Percentiles rank a stretch among this genome's conserved stretches.
These are phyloP conservation scores for Hypoxylon crocopeplum DNA, from an alignment of 495 filamentous ascomycete genomes.

Conservation along the genomic window DNA sequence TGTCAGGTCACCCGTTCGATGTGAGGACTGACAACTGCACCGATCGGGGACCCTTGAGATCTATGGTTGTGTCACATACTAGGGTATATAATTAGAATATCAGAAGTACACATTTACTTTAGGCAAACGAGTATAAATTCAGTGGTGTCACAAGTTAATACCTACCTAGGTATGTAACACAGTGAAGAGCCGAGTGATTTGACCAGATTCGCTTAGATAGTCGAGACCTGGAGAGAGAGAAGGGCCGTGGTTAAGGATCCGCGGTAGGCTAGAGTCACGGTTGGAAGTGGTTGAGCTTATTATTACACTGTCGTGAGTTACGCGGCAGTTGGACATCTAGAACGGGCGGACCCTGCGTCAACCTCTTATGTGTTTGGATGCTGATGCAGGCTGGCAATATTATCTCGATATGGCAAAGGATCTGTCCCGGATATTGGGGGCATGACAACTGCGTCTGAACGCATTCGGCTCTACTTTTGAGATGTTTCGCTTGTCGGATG, in stretches of 20 bases:
- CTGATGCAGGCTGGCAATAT: neutral
- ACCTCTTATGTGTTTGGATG: neutral
- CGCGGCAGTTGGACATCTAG: constrained; percentile 21
- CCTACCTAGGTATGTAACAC: constrained; percentile 11
- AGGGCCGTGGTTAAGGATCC: constrained; percentile 22
- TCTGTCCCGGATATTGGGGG: neutral
- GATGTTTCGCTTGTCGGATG: constrained; percentile 9
- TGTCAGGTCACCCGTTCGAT: neutral
- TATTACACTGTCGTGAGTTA: constrained; percentile 28
- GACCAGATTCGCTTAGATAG: constrained; percentile 8
- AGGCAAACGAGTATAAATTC: neutral
- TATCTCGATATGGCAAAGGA: constrained; percentile 3
- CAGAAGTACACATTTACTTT: neutral
- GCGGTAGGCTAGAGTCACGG: constrained; percentile 4
- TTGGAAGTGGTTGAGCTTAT: constrained; percentile 32
- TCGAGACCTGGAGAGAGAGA: constrained; percentile 2
- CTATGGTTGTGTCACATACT: neutral
- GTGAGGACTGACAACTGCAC: constrained; percentile 7
- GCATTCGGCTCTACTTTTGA: constrained; percentile 11
- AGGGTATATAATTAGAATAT: constrained; percentile 10
- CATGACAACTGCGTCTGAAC: neutral
- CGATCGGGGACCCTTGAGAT: neutral
- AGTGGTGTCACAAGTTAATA: constrained; percentile 12
- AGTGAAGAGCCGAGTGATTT: constrained; percentile 12
- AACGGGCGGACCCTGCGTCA: constrained; percentile 10